Conservation (phyloP, 2,329 filamentous ascomycete species). For the Paraphoma sp. region DNA sequence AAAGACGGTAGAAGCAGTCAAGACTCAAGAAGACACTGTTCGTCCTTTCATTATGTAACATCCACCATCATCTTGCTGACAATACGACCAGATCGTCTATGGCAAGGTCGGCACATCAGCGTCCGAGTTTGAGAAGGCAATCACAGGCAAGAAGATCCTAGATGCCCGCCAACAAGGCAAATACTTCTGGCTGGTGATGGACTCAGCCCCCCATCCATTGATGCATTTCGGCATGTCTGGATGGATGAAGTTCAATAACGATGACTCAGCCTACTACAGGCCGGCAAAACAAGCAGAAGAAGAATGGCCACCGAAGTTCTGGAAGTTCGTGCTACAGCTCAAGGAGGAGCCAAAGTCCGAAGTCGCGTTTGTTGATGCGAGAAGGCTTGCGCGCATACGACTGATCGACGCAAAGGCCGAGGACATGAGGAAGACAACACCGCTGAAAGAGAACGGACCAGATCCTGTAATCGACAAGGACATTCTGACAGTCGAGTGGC, state of each 20-base stretch:
- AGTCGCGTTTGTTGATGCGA: slow-evolving; percentile 81
- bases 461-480: slow-evolving; percentile 87
- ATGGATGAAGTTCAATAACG: slow-evolving; percentile 87
- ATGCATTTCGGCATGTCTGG: slow-evolving; percentile 82
- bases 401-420: slow-evolving; percentile 80
- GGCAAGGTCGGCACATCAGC: slow-evolving; percentile 88
- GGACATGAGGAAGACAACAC: slow-evolving; percentile 76
- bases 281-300: slow-evolving; percentile 63
- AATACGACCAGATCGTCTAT: slow-evolving; percentile 68
- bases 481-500: slow-evolving; percentile 76
- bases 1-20: slow-evolving; percentile 74
- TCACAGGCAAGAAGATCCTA: slow-evolving; percentile 75
- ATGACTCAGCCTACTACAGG: slow-evolving; percentile 81
- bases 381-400: slow-evolving; percentile 79
- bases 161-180: slow-evolving; percentile 88
- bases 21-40: slow-evolving; percentile 74
- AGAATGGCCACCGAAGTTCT: slow-evolving; percentile 86
- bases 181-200: slow-evolving; percentile 92
- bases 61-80: background rate
- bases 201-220: slow-evolving; percentile 79
- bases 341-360: slow-evolving; percentile 66
- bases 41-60: background rate
- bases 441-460: slow-evolving; percentile 89
- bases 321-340: slow-evolving; percentile 82
- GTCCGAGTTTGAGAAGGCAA: slow-evolving; percentile 72